These are phyloP conservation scores for Pythium grandisporangium DNA, from an alignment of 352 stramenopile genomes.

Conservation along the genomic window DNA sequence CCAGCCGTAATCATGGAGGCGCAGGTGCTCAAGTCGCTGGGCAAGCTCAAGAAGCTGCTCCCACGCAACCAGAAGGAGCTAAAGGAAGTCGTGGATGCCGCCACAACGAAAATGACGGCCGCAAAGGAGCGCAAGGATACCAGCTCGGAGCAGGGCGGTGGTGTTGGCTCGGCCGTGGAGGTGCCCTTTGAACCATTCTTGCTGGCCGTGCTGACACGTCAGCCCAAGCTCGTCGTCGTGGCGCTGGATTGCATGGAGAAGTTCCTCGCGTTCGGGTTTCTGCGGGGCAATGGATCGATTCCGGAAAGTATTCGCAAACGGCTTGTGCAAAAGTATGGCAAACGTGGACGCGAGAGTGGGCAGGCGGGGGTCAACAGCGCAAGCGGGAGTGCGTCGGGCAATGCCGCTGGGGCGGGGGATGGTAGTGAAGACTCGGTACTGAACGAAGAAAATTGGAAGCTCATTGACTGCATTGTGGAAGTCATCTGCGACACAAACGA, in stretches of 20 bases:
- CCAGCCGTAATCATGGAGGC: constrained; percentile 49
- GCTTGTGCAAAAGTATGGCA: constrained; percentile 45
- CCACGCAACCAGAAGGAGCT: constrained; percentile 68
- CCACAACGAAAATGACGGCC: constrained; percentile 30
- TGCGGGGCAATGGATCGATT: constrained; percentile 53
- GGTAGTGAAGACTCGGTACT: constrained; percentile 13
- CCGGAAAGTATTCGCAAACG: constrained; percentile 52
- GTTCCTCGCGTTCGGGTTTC: constrained; percentile 83
- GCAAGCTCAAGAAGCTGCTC: constrained; percentile 69
- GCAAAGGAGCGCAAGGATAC: constrained; percentile 20
- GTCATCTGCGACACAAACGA: constrained; percentile 88
- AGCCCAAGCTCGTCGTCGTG: constrained; percentile 67
- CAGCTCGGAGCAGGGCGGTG: constrained; percentile 6
- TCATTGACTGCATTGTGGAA: constrained; percentile 85
- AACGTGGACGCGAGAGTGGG: constrained; percentile 6
- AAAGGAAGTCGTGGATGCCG: constrained; percentile 54
- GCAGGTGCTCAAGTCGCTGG: constrained; percentile 60
- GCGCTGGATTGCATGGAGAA: constrained; percentile 88
- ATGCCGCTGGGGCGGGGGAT: constrained; percentile 8
- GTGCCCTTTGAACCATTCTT: constrained; percentile 73
- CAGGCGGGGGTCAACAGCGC: constrained; percentile 7
- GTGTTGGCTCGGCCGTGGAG: constrained; percentile 21
- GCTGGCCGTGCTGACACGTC: constrained; percentile 58
- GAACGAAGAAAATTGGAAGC: constrained; percentile 50
- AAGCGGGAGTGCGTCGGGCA: neutral